A percentile compares a stretch with the other conserved stretches of the same genome.
Conservation (phyloP, 495 filamentous ascomycete genomes). For the Penicillium tannophilum region DNA sequence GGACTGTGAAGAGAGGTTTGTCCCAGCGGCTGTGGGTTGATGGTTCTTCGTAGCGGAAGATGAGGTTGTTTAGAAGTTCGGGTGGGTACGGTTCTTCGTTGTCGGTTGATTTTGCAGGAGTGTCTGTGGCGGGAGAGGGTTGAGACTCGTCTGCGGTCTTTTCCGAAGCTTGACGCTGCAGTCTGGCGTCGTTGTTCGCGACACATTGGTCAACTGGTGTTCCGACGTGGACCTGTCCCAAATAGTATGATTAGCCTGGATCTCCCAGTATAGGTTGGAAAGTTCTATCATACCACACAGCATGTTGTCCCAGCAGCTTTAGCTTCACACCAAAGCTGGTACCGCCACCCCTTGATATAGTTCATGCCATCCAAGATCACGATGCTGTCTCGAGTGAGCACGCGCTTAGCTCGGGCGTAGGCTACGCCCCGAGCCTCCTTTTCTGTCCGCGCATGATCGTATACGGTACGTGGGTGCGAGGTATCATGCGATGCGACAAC, state of each 20-base stretch:
- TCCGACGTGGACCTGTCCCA: slow-evolving; percentile 71
- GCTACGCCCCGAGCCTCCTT: slow-evolving; percentile 89
- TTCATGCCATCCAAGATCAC: slow-evolving; percentile 90
- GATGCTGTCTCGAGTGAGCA: slow-evolving; percentile 74
- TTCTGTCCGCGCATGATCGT: slow-evolving; percentile 67
- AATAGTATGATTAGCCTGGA: no score
- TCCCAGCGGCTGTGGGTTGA: slow-evolving; percentile 96
- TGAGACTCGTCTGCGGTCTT: slow-evolving; percentile 1
- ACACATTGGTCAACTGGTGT: slow-evolving; percentile 68
- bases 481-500: slow-evolving; percentile 59
- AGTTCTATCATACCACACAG: slow-evolving; percentile 64
- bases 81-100: slow-evolving; percentile 60
- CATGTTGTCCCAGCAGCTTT: slow-evolving; percentile 82
- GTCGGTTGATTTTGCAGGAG: slow-evolving; percentile 6
- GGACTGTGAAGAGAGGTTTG: slow-evolving; percentile 86
- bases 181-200: slow-evolving; percentile 45
- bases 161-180: slow-evolving; percentile 24
- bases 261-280: not conserved
- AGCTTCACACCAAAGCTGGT: slow-evolving; percentile 93
- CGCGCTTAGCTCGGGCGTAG: slow-evolving; percentile 83
- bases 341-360: slow-evolving; percentile 97
- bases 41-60: slow-evolving; percentile 95
- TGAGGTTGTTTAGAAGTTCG: slow-evolving; percentile 84
- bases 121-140: not conserved
- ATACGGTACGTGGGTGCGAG: slow-evolving; percentile 49